Conservation (phyloP, 495 filamentous ascomycete species). For the Alectoria sarmentosa region DNA sequence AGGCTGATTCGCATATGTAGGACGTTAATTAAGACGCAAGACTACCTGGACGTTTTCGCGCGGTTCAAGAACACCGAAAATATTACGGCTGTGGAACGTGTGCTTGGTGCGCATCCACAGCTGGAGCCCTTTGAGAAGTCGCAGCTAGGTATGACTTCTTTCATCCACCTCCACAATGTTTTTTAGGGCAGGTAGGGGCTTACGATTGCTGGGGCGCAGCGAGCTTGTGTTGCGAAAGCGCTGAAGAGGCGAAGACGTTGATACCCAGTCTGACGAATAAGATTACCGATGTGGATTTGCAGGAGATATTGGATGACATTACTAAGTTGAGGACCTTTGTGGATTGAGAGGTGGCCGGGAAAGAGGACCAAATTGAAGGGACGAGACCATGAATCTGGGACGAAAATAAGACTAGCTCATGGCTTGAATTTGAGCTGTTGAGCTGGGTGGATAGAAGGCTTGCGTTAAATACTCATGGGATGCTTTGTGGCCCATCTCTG, state of each 20-base stretch:
- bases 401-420: neutral
- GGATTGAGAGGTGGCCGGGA: constrained; percentile 31
- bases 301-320: constrained; percentile 85
- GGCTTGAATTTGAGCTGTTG: neutral
- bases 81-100: constrained; percentile 80
- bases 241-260: constrained; percentile 93
- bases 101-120: constrained; percentile 68
- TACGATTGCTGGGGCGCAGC: constrained; percentile 42
- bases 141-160: constrained; percentile 65
- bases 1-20: constrained; percentile 29
- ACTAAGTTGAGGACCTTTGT: constrained; percentile 61
- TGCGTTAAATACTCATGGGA: neutral
- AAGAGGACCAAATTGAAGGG: neutral
- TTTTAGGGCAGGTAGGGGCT: neutral
- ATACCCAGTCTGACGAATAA: constrained; percentile 87
- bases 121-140: constrained; percentile 87
- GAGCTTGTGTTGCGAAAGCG: constrained; percentile 81
- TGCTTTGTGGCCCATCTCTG: neutral
- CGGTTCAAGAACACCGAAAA: constrained; percentile 93
- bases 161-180: neutral
- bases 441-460: neutral
- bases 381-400: neutral
- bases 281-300: constrained; percentile 77
- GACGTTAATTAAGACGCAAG: constrained; percentile 71
- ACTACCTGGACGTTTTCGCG: constrained; percentile 88